These are phyloP conservation scores for Microbotryum lychnidis-dioicae DNA, from an alignment of 1,284 basidiomycete species.

Conservation along the genomic window DNA sequence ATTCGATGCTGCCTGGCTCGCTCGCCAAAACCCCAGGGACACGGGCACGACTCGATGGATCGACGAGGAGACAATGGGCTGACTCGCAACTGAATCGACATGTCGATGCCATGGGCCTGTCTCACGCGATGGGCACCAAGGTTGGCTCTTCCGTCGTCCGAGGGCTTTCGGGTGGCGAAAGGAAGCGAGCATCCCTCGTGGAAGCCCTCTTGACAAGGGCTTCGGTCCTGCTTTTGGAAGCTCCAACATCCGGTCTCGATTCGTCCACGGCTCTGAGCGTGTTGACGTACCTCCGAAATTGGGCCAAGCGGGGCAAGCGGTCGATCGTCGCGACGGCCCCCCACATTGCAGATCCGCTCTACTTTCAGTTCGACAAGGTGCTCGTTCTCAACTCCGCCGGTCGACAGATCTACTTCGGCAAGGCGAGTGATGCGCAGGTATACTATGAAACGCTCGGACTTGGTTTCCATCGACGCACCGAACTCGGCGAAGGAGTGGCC, in stretches of 20 bases:
- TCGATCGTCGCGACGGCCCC: constrained; percentile 47
- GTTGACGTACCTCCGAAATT: constrained; percentile 48
- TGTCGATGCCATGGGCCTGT: constrained; percentile 35
- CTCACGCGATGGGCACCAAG: constrained; percentile 51
- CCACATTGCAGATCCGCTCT: constrained; percentile 53
- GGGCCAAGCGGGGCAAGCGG: constrained; percentile 51
- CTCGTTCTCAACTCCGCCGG: constrained; percentile 63
- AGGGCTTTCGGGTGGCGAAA: constrained; percentile 51
- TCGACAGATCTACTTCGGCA: constrained; percentile 71
- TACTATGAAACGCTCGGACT: constrained; percentile 73
- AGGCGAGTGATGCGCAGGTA: constrained; percentile 57
- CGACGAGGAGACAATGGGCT: constrained; percentile 46
- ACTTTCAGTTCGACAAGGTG: constrained; percentile 53
- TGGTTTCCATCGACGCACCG: constrained; percentile 42
- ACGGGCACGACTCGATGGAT: constrained; percentile 41
- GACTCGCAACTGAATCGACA: constrained; percentile 46
- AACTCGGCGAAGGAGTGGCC: constrained; percentile 57
- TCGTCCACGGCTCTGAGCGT: constrained; percentile 52
- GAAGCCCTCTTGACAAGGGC: constrained; percentile 47
- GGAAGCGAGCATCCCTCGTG: constrained; percentile 49
- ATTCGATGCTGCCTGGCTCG: constrained; percentile 49
- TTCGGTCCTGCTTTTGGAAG: constrained; percentile 34
- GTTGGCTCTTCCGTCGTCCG: constrained; percentile 52
- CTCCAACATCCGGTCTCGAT: constrained; percentile 65
- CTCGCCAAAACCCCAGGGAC: constrained; percentile 43